Conservation (phyloP, 495 filamentous ascomycete genomes). For the Tetracladium setigerum region DNA sequence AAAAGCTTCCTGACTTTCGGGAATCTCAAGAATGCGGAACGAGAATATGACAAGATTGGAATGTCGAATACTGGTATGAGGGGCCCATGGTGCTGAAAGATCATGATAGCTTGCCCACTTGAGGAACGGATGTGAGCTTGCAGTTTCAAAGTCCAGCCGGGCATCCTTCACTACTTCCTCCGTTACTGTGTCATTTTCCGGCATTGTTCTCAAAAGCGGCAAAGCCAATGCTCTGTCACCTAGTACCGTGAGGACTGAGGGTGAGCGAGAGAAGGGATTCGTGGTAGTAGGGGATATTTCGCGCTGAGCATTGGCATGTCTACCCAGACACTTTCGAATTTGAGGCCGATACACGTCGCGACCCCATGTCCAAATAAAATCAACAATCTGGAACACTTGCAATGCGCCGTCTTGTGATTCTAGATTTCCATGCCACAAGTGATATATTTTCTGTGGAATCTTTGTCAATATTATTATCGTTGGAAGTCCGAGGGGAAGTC, state of each 20-base stretch:
- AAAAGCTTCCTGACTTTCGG: conserved; percentile 1
- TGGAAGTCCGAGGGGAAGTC: not conserved
- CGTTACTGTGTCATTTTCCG: not conserved
- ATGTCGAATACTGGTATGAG: conserved; percentile 1
- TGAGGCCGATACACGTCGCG: conserved; percentile 7
- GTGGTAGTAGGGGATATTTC: conserved; percentile 3
- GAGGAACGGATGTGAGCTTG: conserved; percentile 6
- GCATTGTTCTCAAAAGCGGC: not conserved
- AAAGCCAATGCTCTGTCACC: not conserved
- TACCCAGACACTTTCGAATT: not conserved
- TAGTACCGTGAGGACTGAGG: not conserved
- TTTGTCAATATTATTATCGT: not conserved
- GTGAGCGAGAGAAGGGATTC: not conserved
- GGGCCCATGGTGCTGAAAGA: not conserved
- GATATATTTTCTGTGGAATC: not conserved
- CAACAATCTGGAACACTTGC: conserved; percentile 7
- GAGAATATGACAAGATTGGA: conserved; percentile 5
- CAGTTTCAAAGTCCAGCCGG: not conserved
- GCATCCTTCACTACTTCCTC: not conserved
- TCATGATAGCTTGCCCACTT: not conserved
- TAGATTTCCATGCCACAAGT: not conserved
- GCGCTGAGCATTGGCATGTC: not conserved
- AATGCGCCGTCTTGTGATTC: conserved; percentile 5
- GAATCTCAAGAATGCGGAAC: conserved; percentile 5
- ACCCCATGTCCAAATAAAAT: conserved; percentile 7